Percentiles rank a stretch among this genome's conserved stretches.
Evolutionary conservation across 2,329 filamentous ascomycete species (phyloP).

Genomic region (Teratosphaeria epicoccoides): DNA sequence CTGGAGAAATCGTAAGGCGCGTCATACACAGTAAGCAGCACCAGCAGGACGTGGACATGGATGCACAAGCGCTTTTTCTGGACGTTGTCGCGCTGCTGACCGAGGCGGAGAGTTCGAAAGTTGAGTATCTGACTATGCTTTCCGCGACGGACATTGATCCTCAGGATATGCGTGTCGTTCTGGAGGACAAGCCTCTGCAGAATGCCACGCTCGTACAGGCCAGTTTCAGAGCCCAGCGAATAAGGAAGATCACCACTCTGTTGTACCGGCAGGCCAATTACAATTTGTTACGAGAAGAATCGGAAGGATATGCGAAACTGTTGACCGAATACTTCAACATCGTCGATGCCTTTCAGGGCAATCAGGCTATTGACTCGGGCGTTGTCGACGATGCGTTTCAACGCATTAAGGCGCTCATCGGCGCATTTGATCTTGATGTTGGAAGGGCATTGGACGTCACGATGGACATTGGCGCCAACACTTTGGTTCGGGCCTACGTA

Average conservation of each 20-base stretch:
- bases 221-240: slow-evolving; percentile 73
- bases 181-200: slow-evolving; percentile 70
- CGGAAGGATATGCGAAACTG: slow-evolving; percentile 92
- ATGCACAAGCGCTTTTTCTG: slow-evolving; percentile 55
- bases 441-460: slow-evolving; percentile 90
- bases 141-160: slow-evolving; percentile 62
- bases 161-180: slow-evolving; percentile 62
- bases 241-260: slow-evolving; percentile 83
- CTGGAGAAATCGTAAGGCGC: slow-evolving; percentile 62
- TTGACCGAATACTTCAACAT: slow-evolving; percentile 92
- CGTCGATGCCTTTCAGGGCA: slow-evolving; percentile 48
- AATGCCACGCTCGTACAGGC: slow-evolving; percentile 69
- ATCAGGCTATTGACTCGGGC: slow-evolving; percentile 64
- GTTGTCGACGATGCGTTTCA: slow-evolving; percentile 80
- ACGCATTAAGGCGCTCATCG: slow-evolving; percentile 84
- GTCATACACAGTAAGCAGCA: slow-evolving; percentile 52
- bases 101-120: slow-evolving; percentile 52
- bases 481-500: slow-evolving; percentile 81
- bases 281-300: slow-evolving; percentile 88
- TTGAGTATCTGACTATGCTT: slow-evolving; percentile 56
- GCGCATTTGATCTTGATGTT: slow-evolving; percentile 93
- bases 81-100: slow-evolving; percentile 72
- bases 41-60: slow-evolving; percentile 30
- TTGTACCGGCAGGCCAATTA: slow-evolving; percentile 95
- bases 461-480: slow-evolving; percentile 85